Evolutionary conservation across 257 asterid species (phyloP), one percentile per base, ranked within the genome.

Genomic region (Vinca minor): DNA sequence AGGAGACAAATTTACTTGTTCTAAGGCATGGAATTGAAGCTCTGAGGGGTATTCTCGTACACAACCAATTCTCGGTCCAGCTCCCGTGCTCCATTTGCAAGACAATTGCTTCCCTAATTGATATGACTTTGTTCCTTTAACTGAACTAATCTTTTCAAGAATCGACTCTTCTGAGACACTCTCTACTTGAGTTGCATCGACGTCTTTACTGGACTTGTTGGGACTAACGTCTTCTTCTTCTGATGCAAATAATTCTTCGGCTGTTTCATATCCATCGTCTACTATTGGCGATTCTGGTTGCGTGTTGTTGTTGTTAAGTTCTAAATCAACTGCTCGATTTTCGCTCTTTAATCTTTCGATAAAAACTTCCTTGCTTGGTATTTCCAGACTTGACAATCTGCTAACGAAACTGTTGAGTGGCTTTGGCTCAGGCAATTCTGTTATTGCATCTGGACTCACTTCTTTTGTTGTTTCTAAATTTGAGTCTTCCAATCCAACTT

Each of bases 61-160:
- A 62, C 92, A 87, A 3, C 97, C 92, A 0, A 90, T 90, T 23
- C 97, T 71, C 0, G 97, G 97, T 15, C 97, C 97, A 1, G 96
- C 97, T 46, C 97, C 97, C 0, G 96, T 87, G 68, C 96, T 90
- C 97, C 97, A 90, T 77, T 64, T 85, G 79, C 86, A 82, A 5
- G 95, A 87, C 46, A 90, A 28, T 25, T 89, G 88, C 61, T 84
- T 83, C 56, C 90, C 94, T 20, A 89, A 42, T 65, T 90, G 96
- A 66, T 71, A 84, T 0, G 95, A 84, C 54, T 77, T 78, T 78
- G 65, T 69, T 23, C 70, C 91, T 68, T 84, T 87, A 76, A 79
- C 93, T 2, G 93, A 84, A 70, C 70, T 84, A 35, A 87, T 84
- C 78, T 87, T 82, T 35, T 73, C 78, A 8, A 82, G 66, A 67